These are phyloP conservation scores for Skeletonema marinoi DNA, from an alignment of 108 stramenopile species.

Conservation along the genomic window DNA sequence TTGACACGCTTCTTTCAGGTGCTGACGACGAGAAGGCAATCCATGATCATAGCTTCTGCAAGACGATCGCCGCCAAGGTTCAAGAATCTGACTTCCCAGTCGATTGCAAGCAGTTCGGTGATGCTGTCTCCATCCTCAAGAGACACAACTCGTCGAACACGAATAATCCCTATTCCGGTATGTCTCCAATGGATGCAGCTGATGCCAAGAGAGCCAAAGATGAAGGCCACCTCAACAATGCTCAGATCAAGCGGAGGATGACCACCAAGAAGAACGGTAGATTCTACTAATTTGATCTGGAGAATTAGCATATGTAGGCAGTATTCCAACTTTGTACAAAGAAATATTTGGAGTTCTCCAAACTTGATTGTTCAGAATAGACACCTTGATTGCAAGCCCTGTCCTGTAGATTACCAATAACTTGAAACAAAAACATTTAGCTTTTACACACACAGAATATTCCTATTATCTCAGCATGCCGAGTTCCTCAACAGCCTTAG, in stretches of 20 bases:
- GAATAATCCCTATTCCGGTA: conserved; percentile 2
- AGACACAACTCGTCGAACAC: conserved; percentile 1
- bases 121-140: background rate
- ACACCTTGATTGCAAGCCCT: background rate
- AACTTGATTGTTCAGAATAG: background rate
- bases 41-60: conserved; percentile 13
- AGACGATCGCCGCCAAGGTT: conserved; percentile 14
- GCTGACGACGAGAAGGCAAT: conserved; percentile 10
- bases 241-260: conserved; percentile 45
- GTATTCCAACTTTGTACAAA: background rate
- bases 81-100: conserved; percentile 14
- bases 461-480: background rate
- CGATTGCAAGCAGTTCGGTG: conserved; percentile 7
- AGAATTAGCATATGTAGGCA: background rate
- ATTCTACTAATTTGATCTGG: conserved; percentile 2
- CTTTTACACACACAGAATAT: background rate
- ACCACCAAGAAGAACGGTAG: conserved; percentile 32
- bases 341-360: background rate
- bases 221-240: conserved; percentile 35
- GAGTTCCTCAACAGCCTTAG: conserved; percentile 12
- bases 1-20: background rate
- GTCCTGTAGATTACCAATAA: background rate
- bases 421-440: background rate
- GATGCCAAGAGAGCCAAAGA: conserved; percentile 39
- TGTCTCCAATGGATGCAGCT: conserved; percentile 22